Conservation (phyloP, 768 basidiomycete species). For the Suillus spraguei region DNA sequence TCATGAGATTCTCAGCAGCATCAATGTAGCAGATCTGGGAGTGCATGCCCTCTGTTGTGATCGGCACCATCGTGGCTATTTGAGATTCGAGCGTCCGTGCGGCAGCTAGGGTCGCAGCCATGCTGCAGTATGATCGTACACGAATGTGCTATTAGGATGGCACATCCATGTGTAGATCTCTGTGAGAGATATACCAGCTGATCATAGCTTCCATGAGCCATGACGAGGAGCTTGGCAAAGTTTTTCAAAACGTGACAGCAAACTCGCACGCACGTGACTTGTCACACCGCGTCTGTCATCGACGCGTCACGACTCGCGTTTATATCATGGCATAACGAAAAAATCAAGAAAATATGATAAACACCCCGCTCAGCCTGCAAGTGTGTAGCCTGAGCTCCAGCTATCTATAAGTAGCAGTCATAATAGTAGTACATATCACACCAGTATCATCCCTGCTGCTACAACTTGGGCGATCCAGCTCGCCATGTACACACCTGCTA, state of each 20-base stretch:
- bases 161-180: background rate
- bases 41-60: background rate
- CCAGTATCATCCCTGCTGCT: background rate
- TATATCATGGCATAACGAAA: background rate
- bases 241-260: background rate
- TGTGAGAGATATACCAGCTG: background rate
- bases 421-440: conserved; percentile 5
- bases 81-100: background rate
- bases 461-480: conserved; percentile 3
- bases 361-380: conserved; percentile 17
- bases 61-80: background rate
- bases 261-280: conserved; percentile 24
- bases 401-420: conserved; percentile 1
- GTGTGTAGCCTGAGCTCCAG: background rate
- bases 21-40: background rate
- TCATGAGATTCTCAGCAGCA: background rate
- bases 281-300: conserved; percentile 34
- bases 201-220: background rate
- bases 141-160: background rate
- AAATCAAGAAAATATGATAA: conserved; percentile 26
- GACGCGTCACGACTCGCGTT: conserved; percentile 23
- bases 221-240: background rate
- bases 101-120: background rate
- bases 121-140: background rate
- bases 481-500: conserved; percentile 24